Evolutionary conservation across 768 basidiomycete genomes (phyloP).

Genomic region (Pleurotus ostreatus): DNA sequence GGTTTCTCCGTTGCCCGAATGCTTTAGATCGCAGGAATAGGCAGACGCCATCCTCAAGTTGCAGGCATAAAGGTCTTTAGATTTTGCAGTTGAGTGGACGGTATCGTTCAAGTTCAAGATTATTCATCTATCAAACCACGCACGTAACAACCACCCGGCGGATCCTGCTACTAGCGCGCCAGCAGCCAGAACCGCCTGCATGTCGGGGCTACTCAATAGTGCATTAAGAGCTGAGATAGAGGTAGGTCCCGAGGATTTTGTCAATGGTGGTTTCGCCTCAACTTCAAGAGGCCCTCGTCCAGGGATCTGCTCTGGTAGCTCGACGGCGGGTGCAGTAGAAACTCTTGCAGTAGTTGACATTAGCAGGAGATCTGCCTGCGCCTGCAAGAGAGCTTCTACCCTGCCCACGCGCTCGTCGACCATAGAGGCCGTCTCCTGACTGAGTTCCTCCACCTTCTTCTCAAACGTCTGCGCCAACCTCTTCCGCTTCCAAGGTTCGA

Average conservation of each 20-base stretch:
- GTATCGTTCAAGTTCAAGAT: too few species aligned
- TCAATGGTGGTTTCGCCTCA: neutral
- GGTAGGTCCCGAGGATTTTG: neutral
- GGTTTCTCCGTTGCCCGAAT: too few species aligned
- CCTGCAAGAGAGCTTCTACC: conserved; percentile 44
- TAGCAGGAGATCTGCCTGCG: conserved; percentile 32
- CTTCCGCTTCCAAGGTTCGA: conserved; percentile 96
- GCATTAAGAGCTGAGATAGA: neutral
- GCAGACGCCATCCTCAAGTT: too few species aligned
- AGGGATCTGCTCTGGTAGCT: neutral
- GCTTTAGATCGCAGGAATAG: too few species aligned
- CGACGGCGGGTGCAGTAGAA: neutral
- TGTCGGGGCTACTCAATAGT: neutral
- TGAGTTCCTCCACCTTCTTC: conserved; percentile 69
- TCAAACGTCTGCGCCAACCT: conserved; percentile 88
- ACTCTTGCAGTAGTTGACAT: neutral
- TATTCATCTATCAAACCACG: conserved; percentile 7
- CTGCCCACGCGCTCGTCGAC: conserved; percentile 45
- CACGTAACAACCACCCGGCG: conserved; percentile 10
- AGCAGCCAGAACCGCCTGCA: conserved; percentile 3
- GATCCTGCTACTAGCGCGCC: conserved; percentile 2
- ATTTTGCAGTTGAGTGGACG: too few species aligned
- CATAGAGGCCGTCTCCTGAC: conserved; percentile 45
- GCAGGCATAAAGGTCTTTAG: too few species aligned
- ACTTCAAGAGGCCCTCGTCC: neutral